Percentiles rank a stretch among this genome's conserved stretches.
These are phyloP conservation scores for Pharus latifolius DNA, from an alignment of 176 grass and related monocot genomes.

Conservation along the genomic window DNA sequence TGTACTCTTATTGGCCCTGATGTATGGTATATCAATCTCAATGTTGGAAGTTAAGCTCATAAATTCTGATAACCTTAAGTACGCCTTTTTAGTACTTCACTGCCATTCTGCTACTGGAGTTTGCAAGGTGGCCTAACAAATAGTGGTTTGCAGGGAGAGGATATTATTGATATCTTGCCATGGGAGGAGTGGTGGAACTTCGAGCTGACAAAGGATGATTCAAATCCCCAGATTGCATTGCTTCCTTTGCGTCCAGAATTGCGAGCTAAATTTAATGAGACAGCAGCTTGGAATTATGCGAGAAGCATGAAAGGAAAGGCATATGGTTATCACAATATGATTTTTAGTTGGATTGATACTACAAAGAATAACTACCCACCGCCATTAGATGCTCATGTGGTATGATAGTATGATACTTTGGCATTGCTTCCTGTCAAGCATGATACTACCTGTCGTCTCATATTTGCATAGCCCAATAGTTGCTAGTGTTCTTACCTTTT, in stretches of 20 bases:
- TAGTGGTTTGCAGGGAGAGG: constrained; percentile 53
- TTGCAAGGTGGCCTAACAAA: background rate
- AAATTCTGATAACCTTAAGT: background rate
- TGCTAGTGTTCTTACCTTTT: too few species aligned
- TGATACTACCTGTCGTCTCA: too few species aligned
- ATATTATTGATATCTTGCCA: constrained; percentile 86
- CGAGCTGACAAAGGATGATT: constrained; percentile 73
- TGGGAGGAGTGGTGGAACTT: constrained; percentile 99
- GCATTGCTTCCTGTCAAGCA: too few species aligned
- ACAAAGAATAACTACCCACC: constrained; percentile 78
- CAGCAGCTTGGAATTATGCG: constrained; percentile 91
- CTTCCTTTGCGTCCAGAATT: constrained; percentile 71
- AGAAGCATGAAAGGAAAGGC: constrained; percentile 70
- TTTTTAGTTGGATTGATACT: constrained; percentile 99
- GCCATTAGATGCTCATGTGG: constrained; percentile 95
- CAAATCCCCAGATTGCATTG: constrained; percentile 85
- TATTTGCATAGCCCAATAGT: background rate
- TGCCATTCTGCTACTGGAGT: too few species aligned
- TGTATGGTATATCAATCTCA: background rate
- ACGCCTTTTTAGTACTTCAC: too few species aligned
- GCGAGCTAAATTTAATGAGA: constrained; percentile 83
- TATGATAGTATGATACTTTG: constrained; percentile 21
- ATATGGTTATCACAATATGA: constrained; percentile 97
- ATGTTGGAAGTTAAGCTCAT: background rate
- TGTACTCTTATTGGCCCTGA: background rate